Conservation (phyloP, 371 early-diverging fungal species). For the Haplosporangium sp. region DNA sequence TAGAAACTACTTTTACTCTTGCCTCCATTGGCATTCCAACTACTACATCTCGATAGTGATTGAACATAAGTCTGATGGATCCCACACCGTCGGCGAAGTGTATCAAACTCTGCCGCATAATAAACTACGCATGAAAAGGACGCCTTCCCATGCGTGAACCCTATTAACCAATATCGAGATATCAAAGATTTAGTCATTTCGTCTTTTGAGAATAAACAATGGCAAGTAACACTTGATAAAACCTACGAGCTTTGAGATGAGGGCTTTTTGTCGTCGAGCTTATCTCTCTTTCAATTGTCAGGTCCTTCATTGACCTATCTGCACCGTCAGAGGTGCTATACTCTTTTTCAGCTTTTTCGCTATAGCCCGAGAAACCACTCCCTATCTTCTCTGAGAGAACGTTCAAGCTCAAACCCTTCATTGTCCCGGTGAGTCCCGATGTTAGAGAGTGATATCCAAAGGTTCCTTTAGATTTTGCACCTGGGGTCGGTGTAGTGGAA, state of each 20-base stretch:
- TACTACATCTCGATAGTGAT: constrained; percentile 83
- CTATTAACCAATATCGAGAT: constrained; percentile 38
- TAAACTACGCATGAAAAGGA: constrained; percentile 86
- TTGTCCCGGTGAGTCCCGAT: constrained; percentile 48
- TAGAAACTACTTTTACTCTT: constrained; percentile 78
- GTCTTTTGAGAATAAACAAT: not conserved
- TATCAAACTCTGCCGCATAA: constrained; percentile 90
- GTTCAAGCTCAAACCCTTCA: constrained; percentile 55
- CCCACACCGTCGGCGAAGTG: constrained; percentile 81
- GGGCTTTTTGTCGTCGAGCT: constrained; percentile 24
- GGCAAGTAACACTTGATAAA: not conserved
- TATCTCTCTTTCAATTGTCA: constrained; percentile 21
- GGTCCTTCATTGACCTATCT: constrained; percentile 18
- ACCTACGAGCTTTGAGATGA: constrained; percentile 52
- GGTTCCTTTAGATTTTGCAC: constrained; percentile 27
- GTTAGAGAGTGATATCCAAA: constrained; percentile 48
- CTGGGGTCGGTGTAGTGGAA: constrained; percentile 39
- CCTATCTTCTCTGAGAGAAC: constrained; percentile 54
- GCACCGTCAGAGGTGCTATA: constrained; percentile 12
- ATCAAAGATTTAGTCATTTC: too few species aligned
- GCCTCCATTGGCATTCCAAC: constrained; percentile 87
- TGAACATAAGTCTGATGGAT: constrained; percentile 81
- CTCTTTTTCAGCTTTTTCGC: constrained; percentile 36
- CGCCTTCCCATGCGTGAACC: constrained; percentile 78
- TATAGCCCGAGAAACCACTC: constrained; percentile 40